These are phyloP conservation scores for Paraleonurus japonicus DNA, from an alignment of 257 asterid species.

Conservation along the genomic window DNA sequence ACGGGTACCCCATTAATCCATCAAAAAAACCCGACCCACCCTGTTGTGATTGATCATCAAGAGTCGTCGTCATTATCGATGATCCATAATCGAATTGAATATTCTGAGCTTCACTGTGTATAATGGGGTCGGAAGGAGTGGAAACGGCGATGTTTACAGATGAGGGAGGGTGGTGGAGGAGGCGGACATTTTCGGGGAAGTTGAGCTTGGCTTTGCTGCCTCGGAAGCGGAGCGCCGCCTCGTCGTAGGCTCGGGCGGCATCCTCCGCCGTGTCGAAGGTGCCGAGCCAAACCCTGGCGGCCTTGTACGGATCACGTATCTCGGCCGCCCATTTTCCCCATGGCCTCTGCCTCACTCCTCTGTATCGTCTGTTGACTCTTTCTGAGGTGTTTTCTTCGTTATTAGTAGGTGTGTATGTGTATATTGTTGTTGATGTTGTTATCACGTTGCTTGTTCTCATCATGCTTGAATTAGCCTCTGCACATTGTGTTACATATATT, in stretches of 20 bases:
- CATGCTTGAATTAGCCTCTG: not conserved
- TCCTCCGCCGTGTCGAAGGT: constrained; percentile 58
- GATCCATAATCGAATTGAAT: not conserved
- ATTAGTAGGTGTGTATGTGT: constrained; percentile 35
- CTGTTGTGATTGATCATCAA: constrained; percentile 25
- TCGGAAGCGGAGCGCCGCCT: constrained; percentile 57
- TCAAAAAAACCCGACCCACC: constrained; percentile 18
- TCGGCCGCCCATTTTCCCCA: constrained; percentile 72
- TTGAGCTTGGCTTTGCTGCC: constrained; percentile 63
- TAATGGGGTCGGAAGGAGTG: constrained; percentile 31
- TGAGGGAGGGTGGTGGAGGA: constrained; percentile 16
- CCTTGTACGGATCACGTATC: constrained; percentile 48
- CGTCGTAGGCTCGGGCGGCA: constrained; percentile 58
- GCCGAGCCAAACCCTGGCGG: constrained; percentile 57
- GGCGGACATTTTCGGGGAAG: constrained; percentile 55
- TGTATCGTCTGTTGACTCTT: constrained; percentile 27
- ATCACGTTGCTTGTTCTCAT: constrained; percentile 21
- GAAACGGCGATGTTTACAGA: constrained; percentile 20
- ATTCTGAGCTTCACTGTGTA: constrained; percentile 31
- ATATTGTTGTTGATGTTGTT: constrained; percentile 31
- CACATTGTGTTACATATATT: not conserved
- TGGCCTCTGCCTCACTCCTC: constrained; percentile 56
- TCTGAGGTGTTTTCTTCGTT: constrained; percentile 10
- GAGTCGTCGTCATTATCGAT: constrained; percentile 3
- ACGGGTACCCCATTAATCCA: constrained; percentile 21